Conservation (phyloP, 371 early-diverging fungal species). For the Mortierella sp. region DNA sequence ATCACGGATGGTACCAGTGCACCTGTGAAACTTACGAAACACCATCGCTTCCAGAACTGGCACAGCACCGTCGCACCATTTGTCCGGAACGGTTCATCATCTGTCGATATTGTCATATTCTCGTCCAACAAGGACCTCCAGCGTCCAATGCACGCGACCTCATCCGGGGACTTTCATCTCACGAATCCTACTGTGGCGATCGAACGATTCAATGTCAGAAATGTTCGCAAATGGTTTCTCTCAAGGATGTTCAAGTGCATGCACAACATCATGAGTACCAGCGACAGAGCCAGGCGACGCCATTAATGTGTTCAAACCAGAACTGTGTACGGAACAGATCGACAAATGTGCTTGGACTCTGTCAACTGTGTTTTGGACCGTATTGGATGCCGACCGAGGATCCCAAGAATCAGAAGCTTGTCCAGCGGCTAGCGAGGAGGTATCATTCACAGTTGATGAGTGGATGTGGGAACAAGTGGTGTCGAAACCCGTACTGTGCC, state of each 20-base stretch:
- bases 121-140: conserved; percentile 73
- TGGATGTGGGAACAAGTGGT: conserved; percentile 82
- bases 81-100: conserved; percentile 83
- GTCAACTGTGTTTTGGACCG: conserved; percentile 84
- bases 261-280: conserved; percentile 78
- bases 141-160: conserved; percentile 73
- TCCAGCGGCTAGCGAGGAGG: conserved; percentile 76
- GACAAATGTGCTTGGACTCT: conserved; percentile 71
- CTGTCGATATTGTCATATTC: conserved; percentile 86
- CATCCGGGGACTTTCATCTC: conserved; percentile 73
- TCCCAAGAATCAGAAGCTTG: conserved; percentile 77
- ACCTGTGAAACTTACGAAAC: conserved; percentile 60
- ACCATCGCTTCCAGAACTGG: conserved; percentile 63
- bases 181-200: conserved; percentile 90
- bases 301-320: conserved; percentile 77
- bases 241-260: conserved; percentile 84
- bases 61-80: conserved; percentile 72
- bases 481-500: conserved; percentile 80
- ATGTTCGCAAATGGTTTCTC: conserved; percentile 77
- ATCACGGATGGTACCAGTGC: conserved; percentile 74
- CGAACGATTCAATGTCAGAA: conserved; percentile 85
- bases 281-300: conserved; percentile 67
- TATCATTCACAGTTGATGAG: conserved; percentile 82
- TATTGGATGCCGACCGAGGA: conserved; percentile 86
- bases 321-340: conserved; percentile 72